Evolutionary conservation across 1,284 basidiomycete genomes (phyloP).

Genomic region (Apiotrichum veenhuisii): DNA sequence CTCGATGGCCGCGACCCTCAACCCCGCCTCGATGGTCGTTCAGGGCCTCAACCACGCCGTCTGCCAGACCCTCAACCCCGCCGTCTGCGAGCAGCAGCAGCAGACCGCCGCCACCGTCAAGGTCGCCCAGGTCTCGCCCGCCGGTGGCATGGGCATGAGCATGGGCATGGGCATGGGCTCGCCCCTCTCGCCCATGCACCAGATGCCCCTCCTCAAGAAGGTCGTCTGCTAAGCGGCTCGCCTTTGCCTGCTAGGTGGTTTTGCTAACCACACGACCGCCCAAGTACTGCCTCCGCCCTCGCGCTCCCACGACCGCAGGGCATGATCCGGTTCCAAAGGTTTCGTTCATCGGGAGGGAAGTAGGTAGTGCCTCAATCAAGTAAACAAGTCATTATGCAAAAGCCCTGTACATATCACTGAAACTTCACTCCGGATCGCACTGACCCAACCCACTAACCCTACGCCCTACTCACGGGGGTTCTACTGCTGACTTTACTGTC

Average conservation of each 20-base stretch:
- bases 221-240: background rate
- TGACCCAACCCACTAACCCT: no score
- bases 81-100: slow-evolving; percentile 1
- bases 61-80: slow-evolving; percentile 3
- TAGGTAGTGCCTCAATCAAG: no score
- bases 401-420: no score
- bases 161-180: no score
- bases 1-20: background rate
- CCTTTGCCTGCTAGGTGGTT: background rate
- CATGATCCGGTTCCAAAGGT: no score
- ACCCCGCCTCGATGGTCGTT: background rate
- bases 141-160: no score
- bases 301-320: no score
- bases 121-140: background rate
- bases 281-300: no score
- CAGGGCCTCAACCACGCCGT: slow-evolving; percentile 1
- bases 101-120: background rate
- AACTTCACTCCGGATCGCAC: no score
- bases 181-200: background rate
- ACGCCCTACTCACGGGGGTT: no score
- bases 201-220: background rate
- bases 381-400: background rate
- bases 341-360: background rate
- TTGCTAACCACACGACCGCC: background rate
- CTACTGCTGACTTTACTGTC: no score